phyloP scores from a whole-genome alignment of 768 basidiomycete genomes.

The Gelatoporia subvermispora region DNA sequence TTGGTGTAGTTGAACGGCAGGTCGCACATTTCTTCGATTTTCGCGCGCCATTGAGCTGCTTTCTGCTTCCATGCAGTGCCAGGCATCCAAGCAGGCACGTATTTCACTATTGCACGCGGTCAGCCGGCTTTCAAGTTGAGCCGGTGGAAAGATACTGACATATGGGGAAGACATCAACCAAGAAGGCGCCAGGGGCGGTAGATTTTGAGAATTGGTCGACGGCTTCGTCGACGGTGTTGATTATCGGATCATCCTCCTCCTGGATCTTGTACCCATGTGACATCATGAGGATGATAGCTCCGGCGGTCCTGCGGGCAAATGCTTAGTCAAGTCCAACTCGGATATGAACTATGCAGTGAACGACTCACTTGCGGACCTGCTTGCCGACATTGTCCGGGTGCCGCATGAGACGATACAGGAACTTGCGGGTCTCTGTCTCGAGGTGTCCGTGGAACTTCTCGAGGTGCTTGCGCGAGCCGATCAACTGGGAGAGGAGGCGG shows the following conservation, averaged over 20 bases:
- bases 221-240: conserved; percentile 16
- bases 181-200: conserved; percentile 29
- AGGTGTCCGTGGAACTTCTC: conserved; percentile 30
- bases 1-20: conserved; percentile 28
- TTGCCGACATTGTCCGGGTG: conserved; percentile 33
- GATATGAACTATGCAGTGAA: background rate
- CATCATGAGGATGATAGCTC: conserved; percentile 23
- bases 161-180: conserved; percentile 26
- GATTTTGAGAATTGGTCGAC: conserved; percentile 18
- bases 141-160: conserved; percentile 17
- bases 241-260: conserved; percentile 13
- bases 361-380: conserved; percentile 37
- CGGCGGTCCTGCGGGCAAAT: conserved; percentile 17
- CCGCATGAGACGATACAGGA: conserved; percentile 36
- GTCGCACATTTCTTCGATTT: conserved; percentile 12
- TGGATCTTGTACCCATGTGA: conserved; percentile 23
- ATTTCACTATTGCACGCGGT: conserved; percentile 6
- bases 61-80: conserved; percentile 33
- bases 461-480: conserved; percentile 37
- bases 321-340: background rate
- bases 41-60: conserved; percentile 23
- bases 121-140: background rate
- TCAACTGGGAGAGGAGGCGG: conserved; percentile 34
- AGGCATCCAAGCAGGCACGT: conserved; percentile 37
- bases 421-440: conserved; percentile 36